Evolutionary conservation across 768 basidiomycete genomes (phyloP).

Genomic region (Tylopilus intermedius): DNA sequence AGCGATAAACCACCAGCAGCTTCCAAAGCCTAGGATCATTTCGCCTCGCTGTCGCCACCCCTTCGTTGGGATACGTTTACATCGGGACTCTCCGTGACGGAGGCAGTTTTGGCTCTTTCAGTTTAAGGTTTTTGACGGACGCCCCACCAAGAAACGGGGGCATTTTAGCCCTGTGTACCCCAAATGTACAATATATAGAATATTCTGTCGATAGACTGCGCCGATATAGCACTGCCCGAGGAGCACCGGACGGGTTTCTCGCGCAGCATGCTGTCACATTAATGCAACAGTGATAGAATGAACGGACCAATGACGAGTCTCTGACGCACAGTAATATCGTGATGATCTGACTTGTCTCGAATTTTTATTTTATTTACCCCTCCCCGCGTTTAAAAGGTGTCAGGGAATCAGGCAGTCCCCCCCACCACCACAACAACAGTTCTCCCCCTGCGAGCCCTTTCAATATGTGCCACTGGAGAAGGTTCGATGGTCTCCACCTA

Average conservation of each 20-base stretch:
- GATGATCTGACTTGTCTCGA: conserved; percentile 21
- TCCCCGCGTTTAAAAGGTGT: conserved; percentile 25
- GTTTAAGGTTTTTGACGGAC: conserved; percentile 32
- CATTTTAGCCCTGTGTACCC: conserved; percentile 14
- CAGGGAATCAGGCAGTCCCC: neutral
- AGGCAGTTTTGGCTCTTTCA: conserved; percentile 32
- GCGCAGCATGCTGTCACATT: conserved; percentile 22
- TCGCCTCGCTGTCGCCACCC: conserved; percentile 16
- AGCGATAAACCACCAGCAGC: conserved; percentile 5
- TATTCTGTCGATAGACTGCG: conserved; percentile 11
- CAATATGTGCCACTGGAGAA: conserved; percentile 68
- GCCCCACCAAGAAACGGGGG: conserved; percentile 17
- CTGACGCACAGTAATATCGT: conserved; percentile 21
- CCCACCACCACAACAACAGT: conserved; percentile 1
- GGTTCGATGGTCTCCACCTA: conserved; percentile 39
- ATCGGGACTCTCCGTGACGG: conserved; percentile 22
- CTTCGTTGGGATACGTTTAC: conserved; percentile 16
- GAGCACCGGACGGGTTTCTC: conserved; percentile 28
- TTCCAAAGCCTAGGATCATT: conserved; percentile 18
- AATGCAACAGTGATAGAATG: conserved; percentile 18
- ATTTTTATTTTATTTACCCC: conserved; percentile 14
- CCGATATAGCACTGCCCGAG: conserved; percentile 31
- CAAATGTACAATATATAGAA: conserved; percentile 19
- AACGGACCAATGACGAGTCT: conserved; percentile 24
- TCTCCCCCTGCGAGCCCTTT: conserved; percentile 20